Evolutionary conservation across 163 green algal genomes (phyloP).

Genomic region (Scenedesmus sp.): DNA sequence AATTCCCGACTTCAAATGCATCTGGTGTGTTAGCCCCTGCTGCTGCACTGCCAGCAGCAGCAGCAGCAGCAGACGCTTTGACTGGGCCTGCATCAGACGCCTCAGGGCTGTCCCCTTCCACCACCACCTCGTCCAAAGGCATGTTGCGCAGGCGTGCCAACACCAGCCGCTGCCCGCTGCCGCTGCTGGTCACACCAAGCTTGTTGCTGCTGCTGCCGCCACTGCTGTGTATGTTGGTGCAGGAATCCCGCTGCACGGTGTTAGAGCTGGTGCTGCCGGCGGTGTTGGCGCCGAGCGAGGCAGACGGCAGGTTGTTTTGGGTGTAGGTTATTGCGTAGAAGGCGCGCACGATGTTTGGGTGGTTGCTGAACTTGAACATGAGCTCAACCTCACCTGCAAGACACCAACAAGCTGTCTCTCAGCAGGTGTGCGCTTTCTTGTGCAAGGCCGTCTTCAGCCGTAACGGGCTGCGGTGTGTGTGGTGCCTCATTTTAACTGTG

Average conservation of each 20-base stretch:
- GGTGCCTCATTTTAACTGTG: no score
- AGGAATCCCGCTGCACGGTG: background rate
- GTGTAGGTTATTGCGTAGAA: conserved; percentile 41
- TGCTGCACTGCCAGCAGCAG: background rate
- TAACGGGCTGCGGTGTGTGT: no score
- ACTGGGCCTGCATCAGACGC: background rate
- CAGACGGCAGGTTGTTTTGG: background rate
- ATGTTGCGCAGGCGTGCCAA: background rate
- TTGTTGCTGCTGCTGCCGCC: conserved; percentile 14
- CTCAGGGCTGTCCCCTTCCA: background rate
- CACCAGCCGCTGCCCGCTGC: background rate
- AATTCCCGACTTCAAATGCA: background rate
- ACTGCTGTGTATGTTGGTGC: background rate
- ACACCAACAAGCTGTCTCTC: background rate
- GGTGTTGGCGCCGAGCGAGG: background rate
- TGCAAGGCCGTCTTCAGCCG: no score
- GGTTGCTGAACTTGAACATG: conserved; percentile 38
- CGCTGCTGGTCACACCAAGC: background rate
- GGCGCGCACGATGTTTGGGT: conserved; percentile 19
- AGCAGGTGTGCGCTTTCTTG: no score
- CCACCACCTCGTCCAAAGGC: background rate
- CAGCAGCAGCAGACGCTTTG: background rate
- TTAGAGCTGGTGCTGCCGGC: background rate
- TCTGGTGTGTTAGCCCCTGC: background rate
- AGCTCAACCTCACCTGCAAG: conserved; percentile 19